Conservation (phyloP, 2,329 filamentous ascomycete genomes). For the Trichoderma oligosporum region DNA sequence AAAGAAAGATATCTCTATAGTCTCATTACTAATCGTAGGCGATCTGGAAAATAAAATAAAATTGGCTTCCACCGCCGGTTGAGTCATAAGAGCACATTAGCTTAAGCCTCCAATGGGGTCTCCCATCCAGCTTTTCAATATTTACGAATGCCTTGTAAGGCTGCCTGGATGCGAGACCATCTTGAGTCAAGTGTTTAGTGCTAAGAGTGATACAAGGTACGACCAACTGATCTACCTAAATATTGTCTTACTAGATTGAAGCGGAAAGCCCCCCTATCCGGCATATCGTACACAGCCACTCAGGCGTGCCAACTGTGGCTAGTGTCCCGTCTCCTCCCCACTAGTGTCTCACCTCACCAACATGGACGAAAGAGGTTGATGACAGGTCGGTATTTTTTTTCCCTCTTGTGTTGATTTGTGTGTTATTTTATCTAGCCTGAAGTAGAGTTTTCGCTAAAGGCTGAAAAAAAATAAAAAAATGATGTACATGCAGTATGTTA, state of each 20-base stretch:
- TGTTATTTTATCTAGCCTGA: neutral
- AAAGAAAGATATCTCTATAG: neutral
- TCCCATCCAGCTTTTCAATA: neutral
- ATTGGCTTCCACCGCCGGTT: neutral
- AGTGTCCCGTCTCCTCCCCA: neutral
- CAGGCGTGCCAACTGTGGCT: conserved; percentile 5
- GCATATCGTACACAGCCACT: neutral
- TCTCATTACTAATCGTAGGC: neutral
- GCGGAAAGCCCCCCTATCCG: too few species aligned
- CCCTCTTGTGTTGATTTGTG: neutral
- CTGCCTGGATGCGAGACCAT: conserved; percentile 9
- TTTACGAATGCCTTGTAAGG: conserved; percentile 4
- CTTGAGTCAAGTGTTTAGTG: neutral
- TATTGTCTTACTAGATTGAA: too few species aligned
- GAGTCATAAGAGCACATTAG: conserved; percentile 1
- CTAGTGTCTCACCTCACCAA: neutral
- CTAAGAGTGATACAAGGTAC: neutral
- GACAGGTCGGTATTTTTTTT: neutral
- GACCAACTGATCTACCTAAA: too few species aligned
- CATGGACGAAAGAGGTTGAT: neutral
- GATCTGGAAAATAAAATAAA: neutral
- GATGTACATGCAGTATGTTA: too few species aligned
- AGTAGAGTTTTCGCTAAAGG: neutral
- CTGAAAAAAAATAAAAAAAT: too few species aligned
- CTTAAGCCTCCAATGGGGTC: conserved; percentile 1